Evolutionary conservation across 352 stramenopile species (phyloP).

Genomic region (Phytophthora ohioensis): DNA sequence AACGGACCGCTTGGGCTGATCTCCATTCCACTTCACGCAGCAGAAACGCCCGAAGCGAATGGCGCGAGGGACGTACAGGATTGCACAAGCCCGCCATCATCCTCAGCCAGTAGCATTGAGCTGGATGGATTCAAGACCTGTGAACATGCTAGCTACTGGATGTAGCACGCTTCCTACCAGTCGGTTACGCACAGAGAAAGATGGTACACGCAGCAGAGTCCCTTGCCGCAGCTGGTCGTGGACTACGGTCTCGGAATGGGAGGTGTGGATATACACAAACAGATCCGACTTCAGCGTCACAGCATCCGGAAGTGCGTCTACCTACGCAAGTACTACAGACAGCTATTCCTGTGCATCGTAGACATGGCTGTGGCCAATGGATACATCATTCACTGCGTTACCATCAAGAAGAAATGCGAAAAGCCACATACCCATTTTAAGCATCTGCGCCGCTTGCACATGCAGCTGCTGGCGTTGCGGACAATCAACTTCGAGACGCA

Average conservation of each 20-base stretch:
- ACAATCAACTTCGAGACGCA: constrained; percentile 19
- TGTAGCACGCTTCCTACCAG: background rate
- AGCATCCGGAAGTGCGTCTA: constrained; percentile 24
- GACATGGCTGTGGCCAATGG: constrained; percentile 31
- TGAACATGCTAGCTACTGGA: background rate
- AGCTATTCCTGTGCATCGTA: constrained; percentile 32
- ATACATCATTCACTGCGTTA: constrained; percentile 24
- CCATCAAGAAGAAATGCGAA: constrained; percentile 4
- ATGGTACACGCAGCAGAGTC: constrained; percentile 1
- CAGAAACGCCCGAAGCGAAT: background rate
- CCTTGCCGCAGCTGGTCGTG: constrained; percentile 4
- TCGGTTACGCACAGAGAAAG: background rate
- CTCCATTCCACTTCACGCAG: background rate
- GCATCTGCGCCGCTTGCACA: constrained; percentile 28
- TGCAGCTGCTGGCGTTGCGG: constrained; percentile 4
- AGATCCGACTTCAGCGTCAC: constrained; percentile 23
- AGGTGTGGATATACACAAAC: constrained; percentile 22
- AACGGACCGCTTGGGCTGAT: background rate
- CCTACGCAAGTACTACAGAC: constrained; percentile 37
- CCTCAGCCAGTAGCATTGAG: background rate
- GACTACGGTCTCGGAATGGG: constrained; percentile 23
- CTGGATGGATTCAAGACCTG: background rate
- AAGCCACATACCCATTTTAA: constrained; percentile 12
- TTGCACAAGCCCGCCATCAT: background rate
- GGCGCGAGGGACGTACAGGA: background rate